These are phyloP conservation scores for Mortierella sp. DNA, from an alignment of 371 early-diverging fungal species.

Conservation along the genomic window DNA sequence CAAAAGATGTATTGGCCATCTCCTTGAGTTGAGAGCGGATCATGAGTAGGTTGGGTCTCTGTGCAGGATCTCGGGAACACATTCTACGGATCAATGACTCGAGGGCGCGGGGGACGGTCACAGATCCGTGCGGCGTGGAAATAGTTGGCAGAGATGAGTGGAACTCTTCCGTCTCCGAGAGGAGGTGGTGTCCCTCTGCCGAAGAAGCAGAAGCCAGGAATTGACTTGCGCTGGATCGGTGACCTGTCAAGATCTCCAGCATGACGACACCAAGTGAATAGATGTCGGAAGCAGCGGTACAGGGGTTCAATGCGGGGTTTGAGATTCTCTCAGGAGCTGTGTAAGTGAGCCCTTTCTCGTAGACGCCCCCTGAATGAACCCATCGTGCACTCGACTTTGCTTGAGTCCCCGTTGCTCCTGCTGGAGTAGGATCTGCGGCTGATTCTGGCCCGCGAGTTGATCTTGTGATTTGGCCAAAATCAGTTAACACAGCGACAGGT, in stretches of 20 bases:
- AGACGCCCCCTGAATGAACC: conserved; percentile 38
- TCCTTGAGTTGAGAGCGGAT: conserved; percentile 51
- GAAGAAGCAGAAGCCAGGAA: conserved; percentile 31
- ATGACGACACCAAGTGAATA: conserved; percentile 49
- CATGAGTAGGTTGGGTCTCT: conserved; percentile 33
- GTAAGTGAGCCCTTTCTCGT: conserved; percentile 40
- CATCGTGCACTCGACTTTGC: conserved; percentile 30
- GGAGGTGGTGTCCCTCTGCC: conserved; percentile 8
- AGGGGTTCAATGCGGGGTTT: conserved; percentile 46
- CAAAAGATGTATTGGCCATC: conserved; percentile 51
- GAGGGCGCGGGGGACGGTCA: conserved; percentile 36
- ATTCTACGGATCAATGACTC: conserved; percentile 43
- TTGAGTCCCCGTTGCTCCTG: conserved; percentile 7
- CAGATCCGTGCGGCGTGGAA: conserved; percentile 40
- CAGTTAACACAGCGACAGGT: conserved; percentile 38
- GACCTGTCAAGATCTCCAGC: conserved; percentile 48
- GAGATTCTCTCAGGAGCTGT: conserved; percentile 46
- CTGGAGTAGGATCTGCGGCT: not conserved
- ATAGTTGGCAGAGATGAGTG: conserved; percentile 22
- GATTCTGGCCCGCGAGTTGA: conserved; percentile 28
- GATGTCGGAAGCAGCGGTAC: conserved; percentile 41
- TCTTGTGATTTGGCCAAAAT: conserved; percentile 43
- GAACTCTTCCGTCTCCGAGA: conserved; percentile 5
- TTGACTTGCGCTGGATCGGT: conserved; percentile 42
- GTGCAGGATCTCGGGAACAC: conserved; percentile 42